Percentiles rank a stretch among this genome's conserved stretches.
phyloP scores from a whole-genome alignment of 345 rosid species.

The Brassica juncea region DNA sequence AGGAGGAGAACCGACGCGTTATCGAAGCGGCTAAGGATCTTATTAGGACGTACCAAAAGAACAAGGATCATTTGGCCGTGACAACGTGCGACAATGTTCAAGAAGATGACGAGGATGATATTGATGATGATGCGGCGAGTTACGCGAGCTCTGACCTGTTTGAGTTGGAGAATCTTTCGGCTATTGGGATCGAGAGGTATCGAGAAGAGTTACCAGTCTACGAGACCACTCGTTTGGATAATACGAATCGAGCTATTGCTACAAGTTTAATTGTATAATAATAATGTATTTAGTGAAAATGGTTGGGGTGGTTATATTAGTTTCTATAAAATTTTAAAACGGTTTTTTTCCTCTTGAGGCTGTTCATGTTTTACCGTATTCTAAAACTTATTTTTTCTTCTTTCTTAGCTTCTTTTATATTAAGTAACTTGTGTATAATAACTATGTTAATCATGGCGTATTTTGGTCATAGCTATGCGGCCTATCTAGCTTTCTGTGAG shows the following conservation, averaged over 20 bases:
- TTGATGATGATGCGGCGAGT: constrained; percentile 64
- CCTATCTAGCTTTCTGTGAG: not conserved
- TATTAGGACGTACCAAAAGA: constrained; percentile 61
- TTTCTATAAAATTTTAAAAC: constrained; percentile 42
- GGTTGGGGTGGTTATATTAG: constrained; percentile 46
- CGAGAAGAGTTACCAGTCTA: constrained; percentile 90
- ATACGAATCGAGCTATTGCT: constrained; percentile 75
- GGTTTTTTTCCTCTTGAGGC: constrained; percentile 5
- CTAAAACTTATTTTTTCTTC: not conserved
- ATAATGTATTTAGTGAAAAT: constrained; percentile 32
- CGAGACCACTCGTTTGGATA: constrained; percentile 74
- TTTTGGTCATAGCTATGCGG: constrained; percentile 10
- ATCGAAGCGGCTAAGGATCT: constrained; percentile 71
- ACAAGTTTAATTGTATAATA: constrained; percentile 63
- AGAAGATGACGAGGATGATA: constrained; percentile 33
- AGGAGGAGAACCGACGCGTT: constrained; percentile 62
- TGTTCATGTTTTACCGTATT: constrained; percentile 26
- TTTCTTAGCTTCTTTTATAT: not conserved
- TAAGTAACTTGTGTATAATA: constrained; percentile 22
- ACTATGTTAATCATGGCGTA: constrained; percentile 15
- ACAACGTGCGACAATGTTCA: not conserved
- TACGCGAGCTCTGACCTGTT: constrained; percentile 93
- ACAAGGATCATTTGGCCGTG: constrained; percentile 33
- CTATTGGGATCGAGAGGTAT: constrained; percentile 70
- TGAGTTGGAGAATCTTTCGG: constrained; percentile 83